phyloP scores from a whole-genome alignment of 2,329 filamentous ascomycete genomes.

The Colletotrichum sp. region DNA sequence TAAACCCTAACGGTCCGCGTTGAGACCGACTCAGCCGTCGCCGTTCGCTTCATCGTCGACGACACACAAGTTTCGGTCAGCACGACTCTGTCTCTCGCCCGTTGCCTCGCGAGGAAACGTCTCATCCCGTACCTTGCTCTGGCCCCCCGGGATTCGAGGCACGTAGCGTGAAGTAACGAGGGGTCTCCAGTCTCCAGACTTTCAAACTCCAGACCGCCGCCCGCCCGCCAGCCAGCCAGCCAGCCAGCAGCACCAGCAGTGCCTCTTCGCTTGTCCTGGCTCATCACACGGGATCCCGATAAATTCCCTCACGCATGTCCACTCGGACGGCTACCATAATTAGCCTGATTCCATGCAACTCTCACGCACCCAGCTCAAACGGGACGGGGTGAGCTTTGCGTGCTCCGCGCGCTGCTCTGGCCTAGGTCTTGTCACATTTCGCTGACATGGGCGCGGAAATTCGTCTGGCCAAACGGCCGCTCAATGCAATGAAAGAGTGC shows the following conservation, averaged over 20 bases:
- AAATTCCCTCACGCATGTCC: slow-evolving; percentile 23
- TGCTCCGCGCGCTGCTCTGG: not conserved
- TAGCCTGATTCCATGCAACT: slow-evolving; percentile 16
- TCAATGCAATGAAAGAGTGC: not conserved
- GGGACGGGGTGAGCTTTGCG: not conserved
- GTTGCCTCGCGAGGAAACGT: not conserved
- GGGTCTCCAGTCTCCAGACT: not conserved
- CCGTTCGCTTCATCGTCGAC: not conserved
- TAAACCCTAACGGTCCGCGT: slow-evolving; percentile 13
- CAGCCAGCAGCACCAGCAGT: not conserved
- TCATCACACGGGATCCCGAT: not conserved
- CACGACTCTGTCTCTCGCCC: not conserved
- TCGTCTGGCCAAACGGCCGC: not conserved
- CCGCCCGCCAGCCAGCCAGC: not conserved
- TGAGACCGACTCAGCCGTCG: not conserved
- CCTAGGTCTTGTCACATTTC: slow-evolving; percentile 13
- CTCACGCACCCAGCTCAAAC: not conserved
- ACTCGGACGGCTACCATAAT: slow-evolving; percentile 14
- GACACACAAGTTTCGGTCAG: not conserved
- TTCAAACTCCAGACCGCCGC: slow-evolving; percentile 7
- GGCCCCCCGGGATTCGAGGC: not conserved
- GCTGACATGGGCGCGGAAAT: not conserved
- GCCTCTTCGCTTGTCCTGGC: not conserved
- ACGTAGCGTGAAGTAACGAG: not conserved
- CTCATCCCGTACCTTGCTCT: not conserved